Percentiles rank a stretch among this genome's conserved stretches.
phyloP scores from a whole-genome alignment of 345 rosid genomes.

The Salix udensis region DNA sequence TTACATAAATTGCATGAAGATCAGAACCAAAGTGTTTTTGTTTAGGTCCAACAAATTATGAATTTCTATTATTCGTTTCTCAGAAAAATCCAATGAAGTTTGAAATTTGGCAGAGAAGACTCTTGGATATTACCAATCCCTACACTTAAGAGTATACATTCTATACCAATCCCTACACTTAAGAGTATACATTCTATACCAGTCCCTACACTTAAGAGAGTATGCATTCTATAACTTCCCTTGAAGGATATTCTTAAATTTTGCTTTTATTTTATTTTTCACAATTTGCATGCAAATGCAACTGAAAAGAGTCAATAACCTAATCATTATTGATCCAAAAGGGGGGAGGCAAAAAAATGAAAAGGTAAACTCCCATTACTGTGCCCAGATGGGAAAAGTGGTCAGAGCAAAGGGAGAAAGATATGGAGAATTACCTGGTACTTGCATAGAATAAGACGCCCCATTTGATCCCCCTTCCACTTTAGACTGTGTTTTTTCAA shows the following conservation, averaged over 20 bases:
- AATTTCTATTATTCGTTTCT: no score
- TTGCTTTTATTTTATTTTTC: constrained; percentile 1
- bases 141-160: not conserved
- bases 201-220: not conserved
- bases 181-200: not conserved
- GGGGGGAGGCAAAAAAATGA: not conserved
- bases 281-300: not conserved
- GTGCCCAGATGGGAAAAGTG: not conserved
- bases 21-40: no score
- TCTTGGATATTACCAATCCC: not conserved
- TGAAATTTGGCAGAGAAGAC: not conserved
- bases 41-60: no score
- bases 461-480: constrained; percentile 51
- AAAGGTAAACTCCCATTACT: not conserved
- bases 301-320: not conserved
- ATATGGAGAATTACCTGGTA: constrained; percentile 40
- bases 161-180: not conserved
- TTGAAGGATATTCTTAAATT: not conserved
- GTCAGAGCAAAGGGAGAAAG: not conserved
- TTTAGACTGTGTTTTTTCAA: constrained; percentile 43
- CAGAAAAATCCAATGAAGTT: not conserved
- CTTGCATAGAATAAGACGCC: constrained; percentile 27
- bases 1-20: no score
- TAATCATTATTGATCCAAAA: not conserved
- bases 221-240: not conserved